These are phyloP conservation scores for Allium sativum DNA, from an alignment of 106 monocot genomes.

Conservation along the genomic window DNA sequence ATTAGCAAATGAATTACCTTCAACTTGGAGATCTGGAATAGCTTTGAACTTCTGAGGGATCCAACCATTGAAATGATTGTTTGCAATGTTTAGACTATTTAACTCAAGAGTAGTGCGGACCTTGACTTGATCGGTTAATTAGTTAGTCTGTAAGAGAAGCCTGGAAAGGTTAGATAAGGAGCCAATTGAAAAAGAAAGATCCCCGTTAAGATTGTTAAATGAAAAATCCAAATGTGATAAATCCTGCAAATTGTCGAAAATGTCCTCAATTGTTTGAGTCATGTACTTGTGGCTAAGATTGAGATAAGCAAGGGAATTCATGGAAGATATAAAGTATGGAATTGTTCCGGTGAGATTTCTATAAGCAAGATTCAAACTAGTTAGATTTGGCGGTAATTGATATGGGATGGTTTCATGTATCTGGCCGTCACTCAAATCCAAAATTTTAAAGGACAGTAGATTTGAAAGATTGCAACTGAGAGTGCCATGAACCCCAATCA, in stretches of 20 bases:
- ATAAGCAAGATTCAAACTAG: constrained; percentile 66
- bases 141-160: constrained; percentile 80
- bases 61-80: constrained; percentile 80
- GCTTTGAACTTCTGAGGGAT: constrained; percentile 60
- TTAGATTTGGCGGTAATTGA: constrained; percentile 81
- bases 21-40: constrained; percentile 56
- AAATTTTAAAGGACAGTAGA: constrained; percentile 53
- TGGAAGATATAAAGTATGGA: constrained; percentile 66
- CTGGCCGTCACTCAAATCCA: constrained; percentile 79
- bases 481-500: constrained; percentile 62
- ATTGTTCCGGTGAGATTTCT: constrained; percentile 69
- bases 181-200: constrained; percentile 62
- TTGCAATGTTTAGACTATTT: constrained; percentile 64
- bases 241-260: constrained; percentile 47
- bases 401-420: constrained; percentile 68
- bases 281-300: constrained; percentile 73
- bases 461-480: constrained; percentile 63
- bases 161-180: constrained; percentile 70
- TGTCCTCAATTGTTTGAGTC: constrained; percentile 51
- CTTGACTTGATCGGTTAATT: constrained; percentile 64
- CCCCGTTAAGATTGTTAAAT: constrained; percentile 68
- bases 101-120: constrained; percentile 58
- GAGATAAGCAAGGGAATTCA: constrained; percentile 58
- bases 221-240: constrained; percentile 76
- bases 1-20: constrained; percentile 59